Evolutionary conservation across 164 flowering plant species (phyloP).

Genomic region (Malania oleifera): DNA sequence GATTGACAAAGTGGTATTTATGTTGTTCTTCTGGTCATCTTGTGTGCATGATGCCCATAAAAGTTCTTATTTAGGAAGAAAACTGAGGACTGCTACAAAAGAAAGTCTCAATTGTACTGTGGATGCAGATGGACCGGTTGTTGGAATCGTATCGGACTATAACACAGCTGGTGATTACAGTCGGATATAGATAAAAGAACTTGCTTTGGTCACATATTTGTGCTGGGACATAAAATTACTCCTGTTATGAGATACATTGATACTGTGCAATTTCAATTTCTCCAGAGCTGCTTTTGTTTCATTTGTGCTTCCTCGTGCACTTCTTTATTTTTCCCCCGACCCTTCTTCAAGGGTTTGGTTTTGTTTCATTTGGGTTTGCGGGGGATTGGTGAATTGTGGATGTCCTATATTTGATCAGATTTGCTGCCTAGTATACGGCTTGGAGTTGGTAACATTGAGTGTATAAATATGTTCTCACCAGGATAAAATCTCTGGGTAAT

Average conservation of each 20-base stretch:
- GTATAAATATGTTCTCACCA: no score
- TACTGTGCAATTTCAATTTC: slow-evolving; percentile 3
- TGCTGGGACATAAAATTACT: background rate
- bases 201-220: background rate
- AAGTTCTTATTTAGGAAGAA: slow-evolving; percentile 12
- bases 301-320: no score
- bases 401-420: no score
- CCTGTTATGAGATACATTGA: background rate
- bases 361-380: no score
- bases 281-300: no score
- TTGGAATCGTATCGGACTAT: background rate
- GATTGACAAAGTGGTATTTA: slow-evolving; percentile 6
- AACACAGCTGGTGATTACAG: slow-evolving; percentile 1
- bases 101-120: slow-evolving; percentile 3
- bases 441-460: no score
- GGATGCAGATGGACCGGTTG: background rate
- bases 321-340: no score
- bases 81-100: slow-evolving; percentile 8
- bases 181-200: slow-evolving; percentile 1
- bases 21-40: slow-evolving; percentile 3
- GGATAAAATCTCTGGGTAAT: no score
- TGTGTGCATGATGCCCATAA: slow-evolving; percentile 2
- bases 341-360: no score
- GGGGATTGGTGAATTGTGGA: no score
- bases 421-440: no score